Percentiles rank a stretch among this genome's conserved stretches.
These are phyloP conservation scores for Vachellia collinsii DNA, from an alignment of 306 rosid species.

Conservation along the genomic window DNA sequence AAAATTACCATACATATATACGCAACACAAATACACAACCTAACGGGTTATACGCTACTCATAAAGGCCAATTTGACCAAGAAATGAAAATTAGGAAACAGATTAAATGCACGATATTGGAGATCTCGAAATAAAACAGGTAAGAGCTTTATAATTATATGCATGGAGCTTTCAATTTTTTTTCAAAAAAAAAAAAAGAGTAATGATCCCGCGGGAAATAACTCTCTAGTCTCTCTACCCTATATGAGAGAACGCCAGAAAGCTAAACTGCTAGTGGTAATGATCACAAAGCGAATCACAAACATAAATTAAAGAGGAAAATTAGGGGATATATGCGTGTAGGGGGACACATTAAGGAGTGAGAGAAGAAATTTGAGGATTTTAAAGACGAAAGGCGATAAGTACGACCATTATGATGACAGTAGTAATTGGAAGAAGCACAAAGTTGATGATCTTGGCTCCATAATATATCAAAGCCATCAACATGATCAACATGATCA, in stretches of 20 bases:
- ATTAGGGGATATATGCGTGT: background rate
- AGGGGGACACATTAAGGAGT: background rate
- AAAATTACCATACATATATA: background rate
- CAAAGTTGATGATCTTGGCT: background rate
- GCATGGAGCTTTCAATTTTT: background rate
- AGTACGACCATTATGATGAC: background rate
- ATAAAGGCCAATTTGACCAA: background rate
- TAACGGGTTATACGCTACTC: background rate
- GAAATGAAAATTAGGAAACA: background rate
- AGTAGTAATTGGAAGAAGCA: background rate
- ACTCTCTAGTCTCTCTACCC: background rate
- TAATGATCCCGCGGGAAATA: background rate
- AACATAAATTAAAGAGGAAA: background rate
- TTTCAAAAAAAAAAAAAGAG: background rate
- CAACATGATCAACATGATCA: background rate
- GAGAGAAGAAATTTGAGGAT: background rate
- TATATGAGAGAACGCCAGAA: background rate
- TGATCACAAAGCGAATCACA: background rate
- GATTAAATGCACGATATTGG: background rate
- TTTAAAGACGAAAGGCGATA: background rate
- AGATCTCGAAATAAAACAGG: background rate
- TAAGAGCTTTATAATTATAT: background rate
- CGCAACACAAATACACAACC: background rate
- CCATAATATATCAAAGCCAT: background rate
- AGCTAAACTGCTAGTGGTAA: background rate